These are phyloP conservation scores for Fusarium penzigii DNA, from an alignment of 2,329 filamentous ascomycete species.

Conservation along the genomic window DNA sequence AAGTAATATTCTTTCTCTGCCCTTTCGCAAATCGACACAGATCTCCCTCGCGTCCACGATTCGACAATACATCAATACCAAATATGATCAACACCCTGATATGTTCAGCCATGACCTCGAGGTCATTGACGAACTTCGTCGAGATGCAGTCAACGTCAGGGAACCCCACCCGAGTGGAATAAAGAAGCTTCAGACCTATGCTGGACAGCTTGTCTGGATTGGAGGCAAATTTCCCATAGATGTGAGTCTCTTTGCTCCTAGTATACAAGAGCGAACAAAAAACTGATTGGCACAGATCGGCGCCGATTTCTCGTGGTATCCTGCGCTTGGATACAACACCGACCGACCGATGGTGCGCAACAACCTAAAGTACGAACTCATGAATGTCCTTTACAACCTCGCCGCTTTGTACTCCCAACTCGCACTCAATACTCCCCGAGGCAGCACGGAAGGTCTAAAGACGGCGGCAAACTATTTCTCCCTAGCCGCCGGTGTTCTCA, in stretches of 20 bases:
- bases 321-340: slow-evolving; percentile 86
- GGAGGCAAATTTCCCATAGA: slow-evolving; percentile 95
- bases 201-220: slow-evolving; percentile 90
- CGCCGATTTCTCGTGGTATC: slow-evolving; percentile 95
- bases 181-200: slow-evolving; percentile 86
- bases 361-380: slow-evolving; percentile 78
- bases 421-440: slow-evolving; percentile 76
- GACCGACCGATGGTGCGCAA: slow-evolving; percentile 68
- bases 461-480: slow-evolving; percentile 88
- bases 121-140: slow-evolving; percentile 78
- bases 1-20: slow-evolving; percentile 71
- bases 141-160: slow-evolving; percentile 83
- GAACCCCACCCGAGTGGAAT: slow-evolving; percentile 88
- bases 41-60: slow-evolving; percentile 80
- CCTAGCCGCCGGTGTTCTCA: slow-evolving; percentile 79
- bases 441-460: slow-evolving; percentile 80
- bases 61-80: slow-evolving; percentile 92
- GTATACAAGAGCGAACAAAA: background rate
- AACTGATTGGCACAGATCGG: slow-evolving; percentile 64
- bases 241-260: slow-evolving; percentile 45
- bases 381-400: slow-evolving; percentile 92
- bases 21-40: slow-evolving; percentile 82
- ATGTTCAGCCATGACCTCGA: slow-evolving; percentile 90
- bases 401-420: slow-evolving; percentile 92
- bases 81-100: slow-evolving; percentile 98